Evolutionary conservation across 108 stramenopile genomes (phyloP).

Genomic region (Cyclostephanos tholiformis): DNA sequence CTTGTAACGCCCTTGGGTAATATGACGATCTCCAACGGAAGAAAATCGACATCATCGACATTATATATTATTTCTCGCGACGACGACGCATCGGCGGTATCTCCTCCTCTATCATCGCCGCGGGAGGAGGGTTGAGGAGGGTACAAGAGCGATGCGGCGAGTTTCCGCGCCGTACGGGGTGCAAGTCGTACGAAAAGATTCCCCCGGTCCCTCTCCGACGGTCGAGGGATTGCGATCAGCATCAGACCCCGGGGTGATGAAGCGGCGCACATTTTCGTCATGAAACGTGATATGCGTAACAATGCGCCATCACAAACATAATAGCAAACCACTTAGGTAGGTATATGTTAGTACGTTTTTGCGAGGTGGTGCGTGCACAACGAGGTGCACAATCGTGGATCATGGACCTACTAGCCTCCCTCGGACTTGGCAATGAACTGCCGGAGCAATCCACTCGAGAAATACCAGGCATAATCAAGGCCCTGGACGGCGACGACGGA

Average conservation of each 20-base stretch:
- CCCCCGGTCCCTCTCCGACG: slow-evolving; percentile 31
- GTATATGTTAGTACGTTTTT: too few relatives aligned
- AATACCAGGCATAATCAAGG: slow-evolving; percentile 36
- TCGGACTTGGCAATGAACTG: slow-evolving; percentile 59
- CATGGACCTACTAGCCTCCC: slow-evolving; percentile 73
- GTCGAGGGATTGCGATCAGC: slow-evolving; percentile 33
- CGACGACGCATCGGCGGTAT: not conserved
- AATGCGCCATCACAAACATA: too few relatives aligned
- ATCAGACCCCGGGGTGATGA: not conserved
- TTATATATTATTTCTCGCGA: too few relatives aligned
- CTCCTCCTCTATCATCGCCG: not conserved
- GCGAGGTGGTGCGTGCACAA: too few relatives aligned
- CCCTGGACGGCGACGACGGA: slow-evolving; percentile 18
- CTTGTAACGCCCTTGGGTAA: not conserved
- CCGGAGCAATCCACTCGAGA: slow-evolving; percentile 69
- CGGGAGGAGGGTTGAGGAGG: not conserved
- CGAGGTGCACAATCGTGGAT: too few relatives aligned
- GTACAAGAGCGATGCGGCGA: not conserved
- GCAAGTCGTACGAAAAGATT: slow-evolving; percentile 36
- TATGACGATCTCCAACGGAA: slow-evolving; percentile 45
- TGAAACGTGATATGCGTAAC: too few relatives aligned
- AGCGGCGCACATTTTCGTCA: not conserved
- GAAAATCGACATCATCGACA: slow-evolving; percentile 42
- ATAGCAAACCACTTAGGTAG: too few relatives aligned
- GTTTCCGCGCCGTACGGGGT: slow-evolving; percentile 28